These are phyloP conservation scores for Cryphonectria japonica DNA, from an alignment of 2,329 filamentous ascomycete genomes.

Conservation along the genomic window DNA sequence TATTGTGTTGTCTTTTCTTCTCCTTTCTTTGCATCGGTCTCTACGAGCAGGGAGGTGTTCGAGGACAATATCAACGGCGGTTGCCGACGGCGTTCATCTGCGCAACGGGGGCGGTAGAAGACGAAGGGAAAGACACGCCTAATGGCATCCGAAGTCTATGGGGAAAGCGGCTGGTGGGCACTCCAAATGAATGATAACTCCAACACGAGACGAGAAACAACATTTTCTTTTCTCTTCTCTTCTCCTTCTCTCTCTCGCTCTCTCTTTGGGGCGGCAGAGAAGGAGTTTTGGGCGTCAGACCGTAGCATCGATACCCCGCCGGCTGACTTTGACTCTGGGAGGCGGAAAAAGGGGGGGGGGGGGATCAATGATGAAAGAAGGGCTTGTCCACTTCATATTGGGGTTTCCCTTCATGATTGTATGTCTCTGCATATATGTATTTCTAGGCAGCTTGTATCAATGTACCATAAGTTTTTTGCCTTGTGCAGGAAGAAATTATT, in stretches of 20 bases:
- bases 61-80: constrained; percentile 3
- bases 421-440: constrained; percentile 18
- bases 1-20: neutral
- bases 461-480: constrained; percentile 18
- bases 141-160: neutral
- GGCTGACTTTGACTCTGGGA: constrained; percentile 15
- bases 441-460: constrained; percentile 24
- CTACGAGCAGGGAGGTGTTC: neutral
- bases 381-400: neutral
- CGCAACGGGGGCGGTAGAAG: neutral
- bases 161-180: constrained; percentile 2
- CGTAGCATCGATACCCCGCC: constrained; percentile 25
- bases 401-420: neutral
- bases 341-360: neutral
- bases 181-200: neutral
- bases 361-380: neutral
- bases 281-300: constrained; percentile 24
- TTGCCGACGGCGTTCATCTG: neutral
- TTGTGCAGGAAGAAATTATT: neutral
- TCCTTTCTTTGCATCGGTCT: constrained; percentile 2
- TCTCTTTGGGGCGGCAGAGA: constrained; percentile 6
- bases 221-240: neutral
- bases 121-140: neutral
- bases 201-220: neutral
- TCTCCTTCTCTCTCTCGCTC: neutral